Evolutionary conservation across 306 rosid species (phyloP).

Genomic region (Ormosia emarginata): DNA sequence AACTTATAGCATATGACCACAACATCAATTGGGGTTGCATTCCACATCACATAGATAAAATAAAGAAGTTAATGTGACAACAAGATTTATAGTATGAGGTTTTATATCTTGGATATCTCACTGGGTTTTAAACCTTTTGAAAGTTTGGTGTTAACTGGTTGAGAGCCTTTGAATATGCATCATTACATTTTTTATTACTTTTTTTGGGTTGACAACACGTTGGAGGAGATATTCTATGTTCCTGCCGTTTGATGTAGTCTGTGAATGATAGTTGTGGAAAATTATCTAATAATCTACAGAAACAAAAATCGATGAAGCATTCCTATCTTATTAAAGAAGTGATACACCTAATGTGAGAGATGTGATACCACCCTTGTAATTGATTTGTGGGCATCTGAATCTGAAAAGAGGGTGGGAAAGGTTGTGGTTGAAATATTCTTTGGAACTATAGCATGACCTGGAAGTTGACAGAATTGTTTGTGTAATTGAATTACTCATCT

Average conservation of each 20-base stretch:
- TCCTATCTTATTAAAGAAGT: background rate
- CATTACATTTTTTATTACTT: too few species aligned
- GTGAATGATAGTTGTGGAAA: background rate
- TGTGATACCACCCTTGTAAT: background rate
- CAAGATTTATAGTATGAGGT: background rate
- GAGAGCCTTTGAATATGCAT: background rate
- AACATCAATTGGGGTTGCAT: background rate
- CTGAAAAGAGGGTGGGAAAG: background rate
- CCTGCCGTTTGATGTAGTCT: background rate
- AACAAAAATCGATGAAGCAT: background rate
- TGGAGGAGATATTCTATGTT: background rate
- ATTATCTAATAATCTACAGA: background rate
- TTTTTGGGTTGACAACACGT: too few species aligned
- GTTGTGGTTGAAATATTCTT: background rate
- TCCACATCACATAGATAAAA: background rate
- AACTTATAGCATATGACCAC: background rate
- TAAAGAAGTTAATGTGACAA: background rate
- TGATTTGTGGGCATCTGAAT: background rate
- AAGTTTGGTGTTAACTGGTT: background rate
- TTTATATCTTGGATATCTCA: background rate
- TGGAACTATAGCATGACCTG: background rate
- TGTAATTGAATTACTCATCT: too few species aligned
- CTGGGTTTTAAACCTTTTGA: background rate
- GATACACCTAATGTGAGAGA: background rate
- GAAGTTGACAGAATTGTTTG: background rate